These are phyloP conservation scores for Rhododendron molle DNA, from an alignment of 148 eudicot species.

Conservation along the genomic window DNA sequence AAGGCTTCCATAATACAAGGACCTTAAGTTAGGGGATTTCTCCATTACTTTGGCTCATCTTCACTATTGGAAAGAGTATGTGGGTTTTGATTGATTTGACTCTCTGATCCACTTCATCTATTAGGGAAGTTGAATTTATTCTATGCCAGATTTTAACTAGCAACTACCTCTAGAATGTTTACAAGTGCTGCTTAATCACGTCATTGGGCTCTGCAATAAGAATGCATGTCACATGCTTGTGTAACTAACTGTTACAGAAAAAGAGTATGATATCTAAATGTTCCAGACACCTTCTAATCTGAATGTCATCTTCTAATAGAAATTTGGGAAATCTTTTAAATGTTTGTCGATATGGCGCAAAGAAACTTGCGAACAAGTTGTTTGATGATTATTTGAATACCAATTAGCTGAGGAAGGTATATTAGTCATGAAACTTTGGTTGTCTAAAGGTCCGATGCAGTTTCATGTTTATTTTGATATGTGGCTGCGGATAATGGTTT, in stretches of 20 bases:
- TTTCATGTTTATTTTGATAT: background rate
- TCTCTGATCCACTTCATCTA: background rate
- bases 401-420: background rate
- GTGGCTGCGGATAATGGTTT: background rate
- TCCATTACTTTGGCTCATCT: background rate
- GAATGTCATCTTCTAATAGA: background rate
- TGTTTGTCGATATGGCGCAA: background rate
- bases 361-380: background rate
- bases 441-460: background rate
- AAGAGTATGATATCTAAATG: background rate
- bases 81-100: background rate
- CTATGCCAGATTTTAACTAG: background rate
- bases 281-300: background rate
- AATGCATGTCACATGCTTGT: background rate
- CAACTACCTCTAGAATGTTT: background rate
- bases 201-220: background rate
- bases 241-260: background rate
- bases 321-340: background rate
- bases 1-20: background rate
- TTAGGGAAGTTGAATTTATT: background rate
- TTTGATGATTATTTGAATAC: background rate
- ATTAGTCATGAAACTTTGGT: background rate
- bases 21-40: background rate
- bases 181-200: background rate
- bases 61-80: background rate